Base-by-base conservation (phyloP, 805 yeast genomes). In the Ogataea angusta region DNA sequence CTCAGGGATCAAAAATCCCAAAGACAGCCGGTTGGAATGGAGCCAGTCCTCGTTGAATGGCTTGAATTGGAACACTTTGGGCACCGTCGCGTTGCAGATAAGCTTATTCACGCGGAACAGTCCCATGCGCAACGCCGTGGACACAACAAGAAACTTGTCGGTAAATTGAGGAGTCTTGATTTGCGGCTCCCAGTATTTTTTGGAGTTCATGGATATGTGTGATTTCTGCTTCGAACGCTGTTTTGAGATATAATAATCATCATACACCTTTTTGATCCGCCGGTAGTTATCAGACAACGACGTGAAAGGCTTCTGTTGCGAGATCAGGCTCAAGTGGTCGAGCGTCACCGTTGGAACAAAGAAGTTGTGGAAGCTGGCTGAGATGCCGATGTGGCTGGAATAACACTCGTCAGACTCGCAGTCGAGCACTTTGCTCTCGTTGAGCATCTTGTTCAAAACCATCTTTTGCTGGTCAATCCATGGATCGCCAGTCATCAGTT, bases 401-500 rank as follows among this genome's bases (percentile, higher is more conserved):
- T 47, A 32, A 22, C 71, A 55, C 6, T 68, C 73, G 50, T 75
- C 76, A 10, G 61, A 57, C 34, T 52, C 56, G 4, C 59, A 46
- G 25, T 66, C 72, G 10, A 78, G 58, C 2, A 69, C 50, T 14
- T 49, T 49, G 23, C 79, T 73, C 44, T 72, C 74, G 28, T 57
- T 55, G 6, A 67, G 46, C 0, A 76, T 62, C n/a, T 60, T 52
- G 5, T 52, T 41, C n/a, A 43, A 22, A 0, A 53, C 29, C 25
- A 54, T 54, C 18, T 52, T 42, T 9, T 59, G 58, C 33, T 73
- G 70, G 23, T 64, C 57, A 1, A 64, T 41, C 44, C 54, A 49
- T 3, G 57, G 54, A 40, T 78, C 76, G 2, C 82, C 83, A 2
- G 69, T 63, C 37, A 78, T 62, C 10, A 70, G 71, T n/a, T 61